Percentiles rank a stretch among this genome's conserved stretches.
Evolutionary conservation across 176 grass and related monocot genomes (phyloP).

Genomic region (Aegilops sharonensis): DNA sequence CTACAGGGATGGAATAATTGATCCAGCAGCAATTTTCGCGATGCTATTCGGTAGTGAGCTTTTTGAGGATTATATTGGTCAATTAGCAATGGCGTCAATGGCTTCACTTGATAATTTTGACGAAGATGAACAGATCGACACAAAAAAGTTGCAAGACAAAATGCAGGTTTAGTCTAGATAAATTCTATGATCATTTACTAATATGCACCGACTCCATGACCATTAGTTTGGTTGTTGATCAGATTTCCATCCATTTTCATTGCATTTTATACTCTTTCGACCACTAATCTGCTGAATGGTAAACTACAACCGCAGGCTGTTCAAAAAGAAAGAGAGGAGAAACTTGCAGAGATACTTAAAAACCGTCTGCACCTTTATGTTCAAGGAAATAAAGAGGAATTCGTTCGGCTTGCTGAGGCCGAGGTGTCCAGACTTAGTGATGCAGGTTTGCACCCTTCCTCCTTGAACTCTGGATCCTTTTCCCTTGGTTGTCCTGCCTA

Average conservation of each 20-base stretch:
- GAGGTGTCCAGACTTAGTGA: slow-evolving; percentile 85
- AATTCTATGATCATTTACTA: slow-evolving; percentile 15
- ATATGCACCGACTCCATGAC: background rate
- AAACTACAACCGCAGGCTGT: slow-evolving; percentile 54
- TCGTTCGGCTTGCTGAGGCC: slow-evolving; percentile 59
- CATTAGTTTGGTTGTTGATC: background rate
- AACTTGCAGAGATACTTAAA: slow-evolving; percentile 85
- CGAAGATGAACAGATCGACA: slow-evolving; percentile 77
- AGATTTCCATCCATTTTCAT: slow-evolving; percentile 17
- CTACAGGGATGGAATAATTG: slow-evolving; percentile 86
- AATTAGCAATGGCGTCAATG: slow-evolving; percentile 96
- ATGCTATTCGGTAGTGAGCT: slow-evolving; percentile 97
- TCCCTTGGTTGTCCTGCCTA: background rate
- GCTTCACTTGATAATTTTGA: slow-evolving; percentile 84
- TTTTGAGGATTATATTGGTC: slow-evolving; percentile 98
- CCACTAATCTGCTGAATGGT: slow-evolving; percentile 7
- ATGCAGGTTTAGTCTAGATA: slow-evolving; percentile 46
- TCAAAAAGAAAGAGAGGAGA: slow-evolving; percentile 95
- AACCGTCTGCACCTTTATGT: slow-evolving; percentile 67
- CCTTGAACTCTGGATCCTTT: background rate
- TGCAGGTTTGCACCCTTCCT: slow-evolving; percentile 54
- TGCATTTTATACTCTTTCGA: slow-evolving; percentile 31
- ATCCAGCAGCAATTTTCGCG: slow-evolving; percentile 95
- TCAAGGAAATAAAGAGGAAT: slow-evolving; percentile 84
- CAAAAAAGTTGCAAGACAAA: slow-evolving; percentile 73